Percentiles rank a stretch among this genome's conserved stretches.
These are phyloP conservation scores for Auriscalpium vulgare DNA, from an alignment of 768 basidiomycete species.

Conservation along the genomic window DNA sequence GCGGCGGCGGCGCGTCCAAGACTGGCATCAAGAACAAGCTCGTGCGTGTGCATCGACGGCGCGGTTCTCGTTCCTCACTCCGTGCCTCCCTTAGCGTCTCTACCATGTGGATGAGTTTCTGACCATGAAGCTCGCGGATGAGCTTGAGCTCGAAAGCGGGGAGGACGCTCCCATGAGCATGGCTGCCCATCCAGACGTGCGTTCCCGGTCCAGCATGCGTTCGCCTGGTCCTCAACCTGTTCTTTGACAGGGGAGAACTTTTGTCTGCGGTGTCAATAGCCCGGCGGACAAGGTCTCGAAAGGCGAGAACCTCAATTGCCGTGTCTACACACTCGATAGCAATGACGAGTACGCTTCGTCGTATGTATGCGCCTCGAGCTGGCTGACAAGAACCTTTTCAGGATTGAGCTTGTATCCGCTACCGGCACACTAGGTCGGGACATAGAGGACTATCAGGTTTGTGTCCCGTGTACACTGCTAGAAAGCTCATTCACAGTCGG, in stretches of 20 bases:
- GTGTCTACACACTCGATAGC: slow-evolving; percentile 48
- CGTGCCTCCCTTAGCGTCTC: slow-evolving; percentile 44
- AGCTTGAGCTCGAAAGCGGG: slow-evolving; percentile 66
- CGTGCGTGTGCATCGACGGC: slow-evolving; percentile 35
- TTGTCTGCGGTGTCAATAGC: slow-evolving; percentile 89
- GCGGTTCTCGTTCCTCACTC: not conserved
- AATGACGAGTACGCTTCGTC: slow-evolving; percentile 46
- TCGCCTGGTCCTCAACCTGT: too few species aligned
- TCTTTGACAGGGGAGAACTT: slow-evolving; percentile 22
- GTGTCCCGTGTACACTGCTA: slow-evolving; percentile 24
- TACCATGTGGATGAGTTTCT: slow-evolving; percentile 52
- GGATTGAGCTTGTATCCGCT: slow-evolving; percentile 44
- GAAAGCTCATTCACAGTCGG: not conserved
- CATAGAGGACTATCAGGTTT: slow-evolving; percentile 74
- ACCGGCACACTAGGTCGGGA: slow-evolving; percentile 53
- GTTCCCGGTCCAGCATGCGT: slow-evolving; percentile 4
- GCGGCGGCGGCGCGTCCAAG: slow-evolving; percentile 80
- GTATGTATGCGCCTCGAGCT: not conserved
- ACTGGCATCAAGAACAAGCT: slow-evolving; percentile 94
- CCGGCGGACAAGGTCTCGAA: slow-evolving; percentile 48
- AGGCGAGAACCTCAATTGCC: slow-evolving; percentile 80
- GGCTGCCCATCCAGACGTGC: slow-evolving; percentile 56
- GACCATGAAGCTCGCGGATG: slow-evolving; percentile 47
- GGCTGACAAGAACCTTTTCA: slow-evolving; percentile 21
- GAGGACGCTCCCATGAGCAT: slow-evolving; percentile 99